Conservation (phyloP, 192 early-diverging fungal genomes). For the Entomortierella parvispora region DNA sequence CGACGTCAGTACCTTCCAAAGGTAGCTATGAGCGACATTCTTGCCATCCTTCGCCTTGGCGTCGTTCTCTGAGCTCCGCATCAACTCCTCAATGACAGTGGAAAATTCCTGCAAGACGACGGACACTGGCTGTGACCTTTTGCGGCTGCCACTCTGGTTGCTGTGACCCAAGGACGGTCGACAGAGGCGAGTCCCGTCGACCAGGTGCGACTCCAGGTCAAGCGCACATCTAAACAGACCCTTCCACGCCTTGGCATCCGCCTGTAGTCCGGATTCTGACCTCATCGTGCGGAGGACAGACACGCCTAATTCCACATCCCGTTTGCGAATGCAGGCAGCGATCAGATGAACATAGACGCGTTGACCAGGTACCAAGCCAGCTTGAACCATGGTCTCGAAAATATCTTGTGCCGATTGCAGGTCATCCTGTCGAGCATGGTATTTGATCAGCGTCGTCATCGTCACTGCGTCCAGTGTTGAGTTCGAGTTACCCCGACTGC, state of each 20-base stretch:
- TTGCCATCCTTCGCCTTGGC: neutral
- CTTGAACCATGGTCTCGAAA: slow-evolving; percentile 27
- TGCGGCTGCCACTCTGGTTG: neutral
- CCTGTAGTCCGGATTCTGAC: slow-evolving; percentile 6
- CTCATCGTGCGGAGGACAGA: slow-evolving; percentile 14
- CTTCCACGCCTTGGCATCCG: slow-evolving; percentile 49
- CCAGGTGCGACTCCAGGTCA: slow-evolving; percentile 12
- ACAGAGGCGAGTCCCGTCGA: too few species aligned
- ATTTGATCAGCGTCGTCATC: slow-evolving; percentile 39
- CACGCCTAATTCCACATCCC: slow-evolving; percentile 24
- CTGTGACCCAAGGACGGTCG: too few species aligned
- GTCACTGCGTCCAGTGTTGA: slow-evolving; percentile 26
- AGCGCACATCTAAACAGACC: slow-evolving; percentile 33
- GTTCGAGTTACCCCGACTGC: neutral
- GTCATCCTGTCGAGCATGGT: slow-evolving; percentile 31
- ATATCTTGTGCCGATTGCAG: slow-evolving; percentile 22
- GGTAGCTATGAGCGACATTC: slow-evolving; percentile 17
- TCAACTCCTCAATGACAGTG: too few species aligned
- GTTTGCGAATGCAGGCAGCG: slow-evolving; percentile 25
- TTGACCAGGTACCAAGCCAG: slow-evolving; percentile 25
- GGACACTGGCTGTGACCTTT: neutral
- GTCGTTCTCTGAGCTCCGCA: neutral
- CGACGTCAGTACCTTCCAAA: slow-evolving; percentile 12
- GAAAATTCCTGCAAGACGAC: too few species aligned
- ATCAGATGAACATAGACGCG: slow-evolving; percentile 19